phyloP scores from a whole-genome alignment of 2,329 filamentous ascomycete species.

The Pyrenophora teres region DNA sequence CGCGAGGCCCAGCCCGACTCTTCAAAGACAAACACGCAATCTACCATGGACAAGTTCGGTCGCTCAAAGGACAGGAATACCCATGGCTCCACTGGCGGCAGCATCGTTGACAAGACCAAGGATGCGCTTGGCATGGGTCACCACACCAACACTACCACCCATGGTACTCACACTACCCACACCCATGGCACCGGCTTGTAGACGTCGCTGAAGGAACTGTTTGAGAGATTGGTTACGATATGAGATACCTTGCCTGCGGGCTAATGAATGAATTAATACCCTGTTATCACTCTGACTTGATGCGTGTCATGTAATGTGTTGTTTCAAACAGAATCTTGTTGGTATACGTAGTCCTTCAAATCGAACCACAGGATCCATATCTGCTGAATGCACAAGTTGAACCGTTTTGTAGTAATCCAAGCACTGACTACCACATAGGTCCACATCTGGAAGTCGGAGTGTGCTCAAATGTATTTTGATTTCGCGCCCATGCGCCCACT shows the following conservation, averaged over 20 bases:
- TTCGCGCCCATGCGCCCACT: too few species aligned
- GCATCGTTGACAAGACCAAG: constrained; percentile 55
- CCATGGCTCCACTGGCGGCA: constrained; percentile 45
- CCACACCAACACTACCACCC: constrained; percentile 46
- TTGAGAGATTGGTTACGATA: constrained; percentile 7
- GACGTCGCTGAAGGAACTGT: background rate
- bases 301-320: too few species aligned
- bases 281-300: background rate
- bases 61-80: constrained; percentile 47
- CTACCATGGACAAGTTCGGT: constrained; percentile 48
- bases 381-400: too few species aligned
- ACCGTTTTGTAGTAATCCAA: too few species aligned
- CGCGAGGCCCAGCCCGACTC: constrained; percentile 50
- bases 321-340: too few species aligned
- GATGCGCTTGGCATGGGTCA: constrained; percentile 52
- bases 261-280: constrained; percentile 19
- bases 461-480: too few species aligned
- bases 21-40: constrained; percentile 61
- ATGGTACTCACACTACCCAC: constrained; percentile 13
- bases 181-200: constrained; percentile 4
- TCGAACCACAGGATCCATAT: too few species aligned
- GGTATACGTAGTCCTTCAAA: too few species aligned
- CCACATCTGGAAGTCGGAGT: too few species aligned
- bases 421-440: too few species aligned
- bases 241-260: constrained; percentile 29